phyloP scores from a whole-genome alignment of 106 monocot species.

The Dactylorhiza incarnata region DNA sequence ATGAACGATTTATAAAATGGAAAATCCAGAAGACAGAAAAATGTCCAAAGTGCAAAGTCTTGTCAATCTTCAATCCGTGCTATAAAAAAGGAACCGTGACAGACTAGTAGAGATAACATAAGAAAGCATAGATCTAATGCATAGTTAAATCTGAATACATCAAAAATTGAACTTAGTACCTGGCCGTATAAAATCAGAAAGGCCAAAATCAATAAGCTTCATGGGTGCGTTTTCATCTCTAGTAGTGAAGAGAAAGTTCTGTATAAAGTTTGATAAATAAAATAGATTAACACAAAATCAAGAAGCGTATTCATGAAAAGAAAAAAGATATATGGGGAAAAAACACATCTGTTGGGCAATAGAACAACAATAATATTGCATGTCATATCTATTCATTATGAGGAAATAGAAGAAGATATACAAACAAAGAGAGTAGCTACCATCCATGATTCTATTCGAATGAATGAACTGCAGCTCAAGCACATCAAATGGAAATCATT shows the following conservation, averaged over 20 bases:
- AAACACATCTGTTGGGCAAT: neutral
- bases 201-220: conserved; percentile 40
- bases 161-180: conserved; percentile 9
- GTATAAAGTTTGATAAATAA: neutral
- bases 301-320: neutral
- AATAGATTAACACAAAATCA: neutral
- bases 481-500: neutral
- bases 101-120: neutral
- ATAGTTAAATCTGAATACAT: neutral
- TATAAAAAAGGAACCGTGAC: neutral
- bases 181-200: conserved; percentile 35
- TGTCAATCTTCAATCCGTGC: neutral
- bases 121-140: neutral
- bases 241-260: conserved; percentile 37
- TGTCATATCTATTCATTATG: neutral
- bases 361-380: neutral
- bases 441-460: neutral
- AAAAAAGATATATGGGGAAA: neutral
- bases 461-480: neutral
- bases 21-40: neutral
- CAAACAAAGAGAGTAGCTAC: neutral
- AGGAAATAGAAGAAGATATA: neutral
- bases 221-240: conserved; percentile 28
- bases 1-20: no score
- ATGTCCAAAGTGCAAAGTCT: neutral